Evolutionary conservation across 2,329 filamentous ascomycete genomes (phyloP).

Genomic region (Berkeleyomyces rouxiae): DNA sequence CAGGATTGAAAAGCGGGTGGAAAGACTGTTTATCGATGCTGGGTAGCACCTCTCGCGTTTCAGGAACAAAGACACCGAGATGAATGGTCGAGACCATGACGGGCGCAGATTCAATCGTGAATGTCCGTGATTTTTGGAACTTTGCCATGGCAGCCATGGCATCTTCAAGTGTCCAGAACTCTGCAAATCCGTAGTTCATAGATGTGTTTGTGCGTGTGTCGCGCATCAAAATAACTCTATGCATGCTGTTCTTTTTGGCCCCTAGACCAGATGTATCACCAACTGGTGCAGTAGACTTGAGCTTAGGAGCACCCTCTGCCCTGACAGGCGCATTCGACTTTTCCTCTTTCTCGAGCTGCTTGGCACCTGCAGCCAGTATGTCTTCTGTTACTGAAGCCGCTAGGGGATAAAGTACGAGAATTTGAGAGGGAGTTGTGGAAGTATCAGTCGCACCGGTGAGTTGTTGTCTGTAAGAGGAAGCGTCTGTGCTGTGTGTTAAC

Average conservation of each 20-base stretch:
- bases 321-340: slow-evolving; percentile 21
- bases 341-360: slow-evolving; percentile 48
- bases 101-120: slow-evolving; percentile 59
- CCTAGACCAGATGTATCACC: slow-evolving; percentile 44
- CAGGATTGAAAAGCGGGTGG: slow-evolving; percentile 49
- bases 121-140: slow-evolving; percentile 54
- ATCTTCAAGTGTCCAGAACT: slow-evolving; percentile 63
- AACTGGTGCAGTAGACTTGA: slow-evolving; percentile 42
- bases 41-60: slow-evolving; percentile 38
- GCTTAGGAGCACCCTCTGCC: slow-evolving; percentile 31
- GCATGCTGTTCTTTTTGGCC: slow-evolving; percentile 56
- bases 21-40: slow-evolving; percentile 51
- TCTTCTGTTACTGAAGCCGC: slow-evolving; percentile 56
- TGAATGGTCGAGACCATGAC: slow-evolving; percentile 62
- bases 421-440: slow-evolving; percentile 48
- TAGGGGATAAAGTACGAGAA: slow-evolving; percentile 57
- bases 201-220: slow-evolving; percentile 55
- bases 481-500: background rate
- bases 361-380: slow-evolving; percentile 53
- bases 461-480: slow-evolving; percentile 1
- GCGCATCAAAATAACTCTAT: slow-evolving; percentile 60
- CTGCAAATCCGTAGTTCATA: slow-evolving; percentile 69
- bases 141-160: slow-evolving; percentile 58
- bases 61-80: slow-evolving; percentile 68
- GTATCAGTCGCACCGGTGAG: slow-evolving; percentile 34